phyloP scores from a whole-genome alignment of 2,329 filamentous ascomycete genomes.

The Neonectria hederae region DNA sequence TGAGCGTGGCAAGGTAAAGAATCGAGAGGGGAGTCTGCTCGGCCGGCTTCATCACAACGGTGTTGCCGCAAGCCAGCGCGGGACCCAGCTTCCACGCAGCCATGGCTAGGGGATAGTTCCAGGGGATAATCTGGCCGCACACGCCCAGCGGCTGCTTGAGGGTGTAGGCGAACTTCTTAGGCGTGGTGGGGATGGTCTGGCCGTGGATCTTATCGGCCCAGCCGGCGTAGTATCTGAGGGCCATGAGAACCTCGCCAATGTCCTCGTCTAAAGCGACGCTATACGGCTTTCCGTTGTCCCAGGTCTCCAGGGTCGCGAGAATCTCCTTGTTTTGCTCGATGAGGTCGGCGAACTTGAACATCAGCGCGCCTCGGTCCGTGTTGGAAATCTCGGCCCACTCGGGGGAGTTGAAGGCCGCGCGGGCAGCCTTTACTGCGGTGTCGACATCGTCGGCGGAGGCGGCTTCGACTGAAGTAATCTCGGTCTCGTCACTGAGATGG shows the following conservation, averaged over 20 bases:
- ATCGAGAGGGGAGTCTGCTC: slow-evolving; percentile 70
- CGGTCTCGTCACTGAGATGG: slow-evolving; percentile 13
- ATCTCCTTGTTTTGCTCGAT: slow-evolving; percentile 67
- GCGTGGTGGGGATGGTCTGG: slow-evolving; percentile 72
- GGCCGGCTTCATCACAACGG: slow-evolving; percentile 68
- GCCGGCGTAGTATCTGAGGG: slow-evolving; percentile 73
- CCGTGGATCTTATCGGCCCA: slow-evolving; percentile 78
- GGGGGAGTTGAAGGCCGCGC: slow-evolving; percentile 62
- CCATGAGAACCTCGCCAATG: slow-evolving; percentile 52
- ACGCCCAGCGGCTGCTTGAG: slow-evolving; percentile 76
- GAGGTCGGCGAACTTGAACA: slow-evolving; percentile 75
- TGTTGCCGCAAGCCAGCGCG: slow-evolving; percentile 68
- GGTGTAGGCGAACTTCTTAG: slow-evolving; percentile 74
- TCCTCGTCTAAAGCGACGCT: slow-evolving; percentile 70
- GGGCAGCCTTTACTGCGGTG: slow-evolving; percentile 54
- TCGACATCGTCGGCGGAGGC: slow-evolving; percentile 39
- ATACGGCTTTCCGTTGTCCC: slow-evolving; percentile 79
- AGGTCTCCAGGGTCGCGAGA: slow-evolving; percentile 69
- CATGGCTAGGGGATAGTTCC: slow-evolving; percentile 79
- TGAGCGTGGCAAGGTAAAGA: slow-evolving; percentile 68
- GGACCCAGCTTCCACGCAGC: slow-evolving; percentile 79
- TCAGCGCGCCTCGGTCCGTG: slow-evolving; percentile 71
- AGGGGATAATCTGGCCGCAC: slow-evolving; percentile 74
- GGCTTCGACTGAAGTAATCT: slow-evolving; percentile 27
- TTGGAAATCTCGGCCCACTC: slow-evolving; percentile 53